Evolutionary conservation across 1,284 basidiomycete genomes (phyloP), one percentile per base, ranked within the genome.

Genomic region (Cryptococcus hybrid): DNA sequence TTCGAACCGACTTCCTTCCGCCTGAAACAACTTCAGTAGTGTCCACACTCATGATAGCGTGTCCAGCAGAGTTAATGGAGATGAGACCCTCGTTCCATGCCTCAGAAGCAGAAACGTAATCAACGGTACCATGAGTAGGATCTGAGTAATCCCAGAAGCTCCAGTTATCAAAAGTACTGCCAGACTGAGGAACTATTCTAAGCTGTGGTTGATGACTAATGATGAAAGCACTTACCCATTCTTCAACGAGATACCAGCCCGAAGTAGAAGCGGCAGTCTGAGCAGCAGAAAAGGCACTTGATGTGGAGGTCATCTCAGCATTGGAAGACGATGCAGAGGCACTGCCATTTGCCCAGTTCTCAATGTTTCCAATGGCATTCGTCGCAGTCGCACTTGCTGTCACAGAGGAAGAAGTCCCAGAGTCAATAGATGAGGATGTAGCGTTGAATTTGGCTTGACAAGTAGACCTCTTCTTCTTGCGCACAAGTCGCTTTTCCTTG

Each of bases 31-130:
- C 81, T 5, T 85, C 80, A 6, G 90, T 92, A 4, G 88, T 90
- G 70, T 92, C 90, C 44, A 92, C 86, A 48, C 84, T 82, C 86
- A 95, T 90, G 60, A 94, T 77, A 11, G 87, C 87, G 74, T 89
- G 84, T 15, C 88, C 88, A 11, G 80, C 82, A 24, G 70, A 68
- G 70, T 90, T 92, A 65, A 91, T 71, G 30, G 71, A 75, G 35
- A 80, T 68, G 37, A 82, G 70, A 36, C 78, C 78, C 36, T 67
- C 63, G 63, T 70, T 74, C 74, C 74, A 78, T 12, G 65, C 62
- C 30, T 56, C 66, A 18, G 59, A 54, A 38, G 52, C 54, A 51
- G 64, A 58, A 39, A 68, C 60, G 55, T 67, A 78, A 48, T 70
- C 71, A 49, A 84, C 83, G 60, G 75, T 78, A 67, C 92, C 92